Evolutionary conservation across 495 filamentous ascomycete species (phyloP).

Genomic region (Letharia columbiana): DNA sequence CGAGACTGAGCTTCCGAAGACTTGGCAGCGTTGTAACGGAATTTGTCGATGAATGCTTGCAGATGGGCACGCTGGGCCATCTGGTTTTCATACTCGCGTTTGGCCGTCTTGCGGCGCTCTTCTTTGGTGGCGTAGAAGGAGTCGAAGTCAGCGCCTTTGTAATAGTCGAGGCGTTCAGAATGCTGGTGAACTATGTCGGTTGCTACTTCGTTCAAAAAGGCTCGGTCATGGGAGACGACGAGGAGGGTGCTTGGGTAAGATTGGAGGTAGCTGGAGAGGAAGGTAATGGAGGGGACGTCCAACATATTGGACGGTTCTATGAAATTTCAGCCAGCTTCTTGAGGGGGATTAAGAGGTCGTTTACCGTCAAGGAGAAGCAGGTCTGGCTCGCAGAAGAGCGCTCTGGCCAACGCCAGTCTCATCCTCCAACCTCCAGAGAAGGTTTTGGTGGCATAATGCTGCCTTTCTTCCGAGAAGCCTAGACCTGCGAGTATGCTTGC

Average conservation of each 20-base stretch:
- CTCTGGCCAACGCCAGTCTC: slow-evolving; percentile 88
- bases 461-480: slow-evolving; percentile 88
- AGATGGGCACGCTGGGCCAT: slow-evolving; percentile 89
- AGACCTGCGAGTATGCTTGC: slow-evolving; percentile 95
- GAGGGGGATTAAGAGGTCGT: neutral
- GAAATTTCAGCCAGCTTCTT: slow-evolving; percentile 25
- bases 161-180: slow-evolving; percentile 94
- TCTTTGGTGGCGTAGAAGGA: slow-evolving; percentile 98
- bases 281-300: slow-evolving; percentile 99
- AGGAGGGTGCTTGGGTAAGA: slow-evolving; percentile 89
- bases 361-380: slow-evolving; percentile 80
- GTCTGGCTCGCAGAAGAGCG: slow-evolving; percentile 97
- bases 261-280: slow-evolving; percentile 93
- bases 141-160: slow-evolving; percentile 92
- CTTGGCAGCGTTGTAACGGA: slow-evolving; percentile 98
- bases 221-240: slow-evolving; percentile 97
- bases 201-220: slow-evolving; percentile 98
- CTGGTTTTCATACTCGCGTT: slow-evolving; percentile 97
- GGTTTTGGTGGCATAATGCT: slow-evolving; percentile 88
- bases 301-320: slow-evolving; percentile 99
- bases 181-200: slow-evolving; percentile 99
- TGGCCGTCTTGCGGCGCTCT: slow-evolving; percentile 91
- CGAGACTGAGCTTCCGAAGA: slow-evolving; percentile 95
- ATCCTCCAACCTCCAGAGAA: slow-evolving; percentile 99
- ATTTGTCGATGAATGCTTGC: slow-evolving; percentile 97